phyloP scores from a whole-genome alignment of 2,329 filamentous ascomycete species.

The Botrytis sinoallii region DNA sequence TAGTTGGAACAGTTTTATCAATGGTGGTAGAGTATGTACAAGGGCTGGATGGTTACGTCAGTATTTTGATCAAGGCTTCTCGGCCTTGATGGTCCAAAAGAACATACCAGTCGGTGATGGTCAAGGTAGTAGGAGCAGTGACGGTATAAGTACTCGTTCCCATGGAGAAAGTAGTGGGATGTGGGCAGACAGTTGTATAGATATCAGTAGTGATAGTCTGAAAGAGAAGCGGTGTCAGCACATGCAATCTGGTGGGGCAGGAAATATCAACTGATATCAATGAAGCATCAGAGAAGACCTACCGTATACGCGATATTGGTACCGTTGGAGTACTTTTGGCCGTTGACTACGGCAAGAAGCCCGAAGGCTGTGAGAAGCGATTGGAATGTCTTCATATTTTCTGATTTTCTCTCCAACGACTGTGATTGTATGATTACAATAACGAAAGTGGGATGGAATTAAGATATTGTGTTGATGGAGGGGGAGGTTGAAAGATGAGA shows the following conservation, averaged over 20 bases:
- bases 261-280: neutral
- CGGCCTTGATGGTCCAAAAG: neutral
- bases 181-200: constrained; percentile 42
- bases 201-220: constrained; percentile 36
- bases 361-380: constrained; percentile 16
- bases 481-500: neutral
- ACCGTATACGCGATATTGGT: constrained; percentile 20
- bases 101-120: constrained; percentile 43
- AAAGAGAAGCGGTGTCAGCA: neutral
- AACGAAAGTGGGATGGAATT: constrained; percentile 13
- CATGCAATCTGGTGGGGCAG: neutral
- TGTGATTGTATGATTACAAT: neutral
- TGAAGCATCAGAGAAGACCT: neutral
- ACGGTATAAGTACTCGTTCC: constrained; percentile 52
- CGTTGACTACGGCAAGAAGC: constrained; percentile 19
- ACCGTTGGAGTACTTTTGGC: constrained; percentile 7
- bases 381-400: constrained; percentile 20
- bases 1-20: neutral
- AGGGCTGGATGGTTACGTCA: constrained; percentile 8
- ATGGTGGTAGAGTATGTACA: constrained; percentile 19
- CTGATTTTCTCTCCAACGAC: neutral
- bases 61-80: neutral
- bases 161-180: constrained; percentile 43
- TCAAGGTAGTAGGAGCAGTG: constrained; percentile 52
- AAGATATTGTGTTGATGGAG: constrained; percentile 10